These are phyloP conservation scores for Brassica carinata DNA, from an alignment of 345 rosid genomes.

Conservation along the genomic window DNA sequence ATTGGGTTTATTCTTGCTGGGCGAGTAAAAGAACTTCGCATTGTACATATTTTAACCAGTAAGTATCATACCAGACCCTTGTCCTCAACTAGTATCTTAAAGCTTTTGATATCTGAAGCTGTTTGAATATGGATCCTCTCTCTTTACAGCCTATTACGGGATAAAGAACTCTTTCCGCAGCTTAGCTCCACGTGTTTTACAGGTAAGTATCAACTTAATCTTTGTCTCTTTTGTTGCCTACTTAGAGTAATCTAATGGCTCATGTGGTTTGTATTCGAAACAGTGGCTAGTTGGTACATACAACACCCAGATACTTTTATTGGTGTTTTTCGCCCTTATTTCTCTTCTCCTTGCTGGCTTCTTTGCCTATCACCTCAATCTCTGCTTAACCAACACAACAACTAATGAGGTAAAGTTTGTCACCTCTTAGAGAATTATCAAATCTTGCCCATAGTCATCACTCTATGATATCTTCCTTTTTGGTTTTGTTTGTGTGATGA, in stretches of 20 bases:
- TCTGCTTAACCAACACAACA: slow-evolving; percentile 88
- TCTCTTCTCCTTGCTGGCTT: slow-evolving; percentile 88
- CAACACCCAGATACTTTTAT: slow-evolving; percentile 82
- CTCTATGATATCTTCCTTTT: not conserved
- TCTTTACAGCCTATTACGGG: slow-evolving; percentile 69
- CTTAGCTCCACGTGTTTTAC: slow-evolving; percentile 72
- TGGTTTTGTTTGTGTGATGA: slow-evolving; percentile 32
- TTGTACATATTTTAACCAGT: slow-evolving; percentile 66
- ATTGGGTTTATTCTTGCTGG: slow-evolving; percentile 77
- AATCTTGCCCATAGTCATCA: not conserved
- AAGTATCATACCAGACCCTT: slow-evolving; percentile 5
- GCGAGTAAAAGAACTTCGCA: slow-evolving; percentile 58
- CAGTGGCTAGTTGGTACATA: slow-evolving; percentile 93
- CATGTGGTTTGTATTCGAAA: slow-evolving; percentile 16
- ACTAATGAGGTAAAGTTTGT: slow-evolving; percentile 70
- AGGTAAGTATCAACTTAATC: slow-evolving; percentile 44
- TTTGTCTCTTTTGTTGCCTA: not conserved
- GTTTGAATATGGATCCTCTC: slow-evolving; percentile 11
- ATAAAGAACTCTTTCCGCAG: slow-evolving; percentile 62
- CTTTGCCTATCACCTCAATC: slow-evolving; percentile 76
- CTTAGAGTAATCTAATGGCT: slow-evolving; percentile 1
- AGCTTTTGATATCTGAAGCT: slow-evolving; percentile 12
- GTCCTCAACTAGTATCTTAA: not conserved
- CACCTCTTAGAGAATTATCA: not conserved
- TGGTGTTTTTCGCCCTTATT: slow-evolving; percentile 78